Conservation (phyloP, 2,329 filamentous ascomycete genomes). For the Sclerotinia subarctica region DNA sequence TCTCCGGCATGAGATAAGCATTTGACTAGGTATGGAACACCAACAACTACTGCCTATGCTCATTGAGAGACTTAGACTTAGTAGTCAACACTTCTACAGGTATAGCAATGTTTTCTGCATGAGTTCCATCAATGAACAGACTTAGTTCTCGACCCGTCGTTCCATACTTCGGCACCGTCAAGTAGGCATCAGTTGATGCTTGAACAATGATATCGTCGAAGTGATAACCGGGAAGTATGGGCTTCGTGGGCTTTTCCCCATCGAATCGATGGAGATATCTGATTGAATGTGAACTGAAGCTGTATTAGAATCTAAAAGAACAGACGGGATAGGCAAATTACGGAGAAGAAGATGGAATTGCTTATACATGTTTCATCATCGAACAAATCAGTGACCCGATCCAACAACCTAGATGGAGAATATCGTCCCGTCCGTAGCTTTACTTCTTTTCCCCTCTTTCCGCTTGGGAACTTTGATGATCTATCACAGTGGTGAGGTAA, state of each 20-base stretch:
- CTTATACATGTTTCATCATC: too few relatives aligned
- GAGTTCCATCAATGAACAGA: neutral
- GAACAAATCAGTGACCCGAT: too few relatives aligned
- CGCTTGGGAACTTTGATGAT: too few relatives aligned
- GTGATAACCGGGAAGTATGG: slow-evolving; percentile 1
- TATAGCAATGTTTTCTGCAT: neutral
- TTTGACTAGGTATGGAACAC: neutral
- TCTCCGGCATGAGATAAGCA: neutral
- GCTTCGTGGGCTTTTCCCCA: neutral
- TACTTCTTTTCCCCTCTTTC: too few relatives aligned
- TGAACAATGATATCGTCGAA: neutral
- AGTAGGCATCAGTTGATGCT: neutral
- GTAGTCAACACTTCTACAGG: neutral
- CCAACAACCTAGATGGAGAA: too few relatives aligned
- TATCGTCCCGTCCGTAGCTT: too few relatives aligned
- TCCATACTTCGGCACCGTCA: neutral
- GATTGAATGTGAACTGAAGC: neutral
- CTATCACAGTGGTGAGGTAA: too few relatives aligned
- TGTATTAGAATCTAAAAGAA: neutral
- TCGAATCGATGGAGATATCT: neutral
- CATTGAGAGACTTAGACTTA: slow-evolving; percentile 7
- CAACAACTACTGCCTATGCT: neutral
- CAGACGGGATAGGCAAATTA: neutral
- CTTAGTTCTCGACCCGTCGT: neutral
- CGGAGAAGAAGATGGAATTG: neutral